phyloP scores from a whole-genome alignment of 192 early-diverging fungal species.

The Phlyctochytrium planicorne region DNA sequence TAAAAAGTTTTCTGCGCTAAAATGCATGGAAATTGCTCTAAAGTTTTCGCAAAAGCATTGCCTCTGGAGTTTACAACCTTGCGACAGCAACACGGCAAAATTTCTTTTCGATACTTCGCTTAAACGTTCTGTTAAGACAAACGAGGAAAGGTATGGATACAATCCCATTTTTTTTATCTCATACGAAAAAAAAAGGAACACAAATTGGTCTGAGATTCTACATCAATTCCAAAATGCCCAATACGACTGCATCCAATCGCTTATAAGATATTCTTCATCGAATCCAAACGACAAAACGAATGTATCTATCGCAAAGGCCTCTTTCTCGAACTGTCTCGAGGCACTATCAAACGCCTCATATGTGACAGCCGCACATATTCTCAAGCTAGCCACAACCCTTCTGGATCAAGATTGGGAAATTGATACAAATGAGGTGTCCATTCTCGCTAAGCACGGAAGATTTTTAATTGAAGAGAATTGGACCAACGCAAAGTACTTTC shows the following conservation, averaged over 20 bases:
- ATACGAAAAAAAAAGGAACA: constrained; percentile 6
- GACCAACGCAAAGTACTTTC: constrained; percentile 24
- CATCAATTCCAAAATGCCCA: constrained; percentile 10
- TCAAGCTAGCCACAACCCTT: constrained; percentile 1
- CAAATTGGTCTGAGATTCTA: constrained; percentile 17
- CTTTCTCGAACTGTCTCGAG: constrained; percentile 12
- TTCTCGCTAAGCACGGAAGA: constrained; percentile 2
- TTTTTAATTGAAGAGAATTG: constrained; percentile 15
- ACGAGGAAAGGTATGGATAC: not conserved
- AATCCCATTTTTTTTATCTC: too few relatives aligned
- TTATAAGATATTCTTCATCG: too few relatives aligned
- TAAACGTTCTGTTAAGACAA: not conserved
- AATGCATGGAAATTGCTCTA: too few relatives aligned
- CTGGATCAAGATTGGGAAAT: constrained; percentile 20
- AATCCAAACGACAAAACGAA: too few relatives aligned
- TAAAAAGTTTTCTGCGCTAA: too few relatives aligned
- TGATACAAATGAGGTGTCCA: constrained; percentile 1
- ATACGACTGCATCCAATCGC: not conserved
- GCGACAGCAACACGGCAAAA: not conserved
- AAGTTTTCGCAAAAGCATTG: too few relatives aligned
- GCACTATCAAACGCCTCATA: constrained; percentile 24
- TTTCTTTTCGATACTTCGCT: not conserved
- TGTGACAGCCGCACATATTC: constrained; percentile 12
- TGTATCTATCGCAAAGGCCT: too few relatives aligned
- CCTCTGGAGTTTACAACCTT: not conserved